Base-by-base conservation (phyloP, 768 basidiomycete species). In the Auricularia auricula-judae region DNA sequence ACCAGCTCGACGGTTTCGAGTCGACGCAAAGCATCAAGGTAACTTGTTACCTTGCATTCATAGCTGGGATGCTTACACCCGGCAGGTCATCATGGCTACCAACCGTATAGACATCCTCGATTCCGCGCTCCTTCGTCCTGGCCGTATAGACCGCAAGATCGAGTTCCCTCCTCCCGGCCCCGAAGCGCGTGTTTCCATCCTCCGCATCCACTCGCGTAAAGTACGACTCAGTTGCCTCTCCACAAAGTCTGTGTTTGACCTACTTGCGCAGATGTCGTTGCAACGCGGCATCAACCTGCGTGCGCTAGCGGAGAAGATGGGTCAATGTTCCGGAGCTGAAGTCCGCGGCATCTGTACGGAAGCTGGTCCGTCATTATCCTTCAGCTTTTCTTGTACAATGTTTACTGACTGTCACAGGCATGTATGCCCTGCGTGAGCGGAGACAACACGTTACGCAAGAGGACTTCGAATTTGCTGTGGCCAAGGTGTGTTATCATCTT, bases 81-180 rank as follows among this genome's bases (percentile, higher is more conserved):
- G 4, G 44, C 65, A 79, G 78, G 87, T 88, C 74, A 89, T 88
- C 78, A 97, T 96, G 94, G 95, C 95, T 33, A 98, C 95, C 59
- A 98, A 98, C 77, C 91, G 96, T 71, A 97, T 97, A 77, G 95
- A 98, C 76, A 97, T 98, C 67, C 83, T 98, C 67, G 95, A 98
- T 74, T 86, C 91, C 63, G 95, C 96, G 0, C 81, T 98, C 33
- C 81, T 98, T 18, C 86, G 95, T 59, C 93, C 95, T 3, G 95
- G 95, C 39, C 92, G 95, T 71, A 97, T 98, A 69, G 95, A 98
- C 75, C 79, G 89, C 51, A 98, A 98, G 79, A 99, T 99, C 68
- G 96, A 99, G 75, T 98, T 99, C 79, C 96, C 96, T 16, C 96
- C 97, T 36, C 96, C 96, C 35, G 93, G 93, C 2, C 96, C 96